Base-by-base conservation (phyloP, 2,329 filamentous ascomycete genomes). In the Triangularia verruculosa region DNA sequence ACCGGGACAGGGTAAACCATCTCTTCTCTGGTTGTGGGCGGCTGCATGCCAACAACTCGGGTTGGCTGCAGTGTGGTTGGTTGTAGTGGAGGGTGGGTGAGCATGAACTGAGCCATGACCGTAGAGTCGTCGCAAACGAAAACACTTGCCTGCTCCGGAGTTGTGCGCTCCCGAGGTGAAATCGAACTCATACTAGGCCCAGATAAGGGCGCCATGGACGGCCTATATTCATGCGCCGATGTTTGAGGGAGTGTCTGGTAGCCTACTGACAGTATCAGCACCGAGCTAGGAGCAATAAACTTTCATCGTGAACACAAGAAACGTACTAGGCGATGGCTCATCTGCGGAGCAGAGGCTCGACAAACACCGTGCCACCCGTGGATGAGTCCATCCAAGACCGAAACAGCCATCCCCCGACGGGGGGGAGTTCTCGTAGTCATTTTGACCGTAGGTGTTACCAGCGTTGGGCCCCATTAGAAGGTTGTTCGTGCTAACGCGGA, bases 1-100 rank as follows among this genome's bases (percentile, higher is more conserved):
- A n/a, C n/a, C n/a, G n/a, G 61, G 47, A 65, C 61, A 4, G 75
- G 75, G 64, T 80, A 81, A n/a, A 78, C 72, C 78, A 80, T 77
- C 51, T 70, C 72, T 61, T 81, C 78, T 56, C 72, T 68, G 32
- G 71, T 74, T 20, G 74, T 74, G 15, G 59, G 58, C 11, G 73
- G 70, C 61, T 73, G 72, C 6, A 67, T 39, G 5, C 66, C 63
- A 27, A 67, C 54, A 13, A 65, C 58, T 8, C 69, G 72, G 9
- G 65, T 73, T 55, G 76, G 75, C 65, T 77, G 78, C 51, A 80
- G 62, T n/a, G n/a, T n/a, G 9, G 65, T 73, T 55, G 76, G 75
- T 64, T 77, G 78, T 47, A 80, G 62, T 62, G 73, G 69, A 22
- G 76, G 72, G 64, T 74, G 74, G 28, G 2, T n/a, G n/a, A 25